These are phyloP conservation scores for Kodamaea laetipori DNA, from an alignment of 805 yeast genomes.

Conservation along the genomic window DNA sequence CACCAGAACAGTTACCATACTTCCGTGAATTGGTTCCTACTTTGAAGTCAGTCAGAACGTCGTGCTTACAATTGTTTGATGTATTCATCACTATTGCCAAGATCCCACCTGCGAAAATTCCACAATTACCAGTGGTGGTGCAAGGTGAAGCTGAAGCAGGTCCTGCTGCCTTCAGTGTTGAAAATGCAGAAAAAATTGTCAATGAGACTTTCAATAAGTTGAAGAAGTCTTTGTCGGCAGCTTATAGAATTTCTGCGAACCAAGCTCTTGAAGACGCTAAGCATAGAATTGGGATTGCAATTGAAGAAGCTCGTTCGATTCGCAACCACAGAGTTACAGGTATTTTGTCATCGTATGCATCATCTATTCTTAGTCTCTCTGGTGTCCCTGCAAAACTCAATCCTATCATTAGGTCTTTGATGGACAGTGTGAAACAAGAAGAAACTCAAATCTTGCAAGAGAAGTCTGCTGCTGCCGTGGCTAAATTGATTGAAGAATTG, in stretches of 20 bases:
- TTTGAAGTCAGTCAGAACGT: conserved; percentile 79
- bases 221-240: conserved; percentile 61
- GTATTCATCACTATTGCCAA: conserved; percentile 78
- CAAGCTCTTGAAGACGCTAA: conserved; percentile 79
- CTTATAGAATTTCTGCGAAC: conserved; percentile 67
- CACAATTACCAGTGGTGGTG: conserved; percentile 83
- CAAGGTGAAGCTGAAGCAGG: conserved; percentile 96
- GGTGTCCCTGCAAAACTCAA: conserved; percentile 86
- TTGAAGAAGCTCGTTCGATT: conserved; percentile 64
- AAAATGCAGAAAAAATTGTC: conserved; percentile 69
- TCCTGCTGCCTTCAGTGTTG: conserved; percentile 84
- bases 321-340: conserved; percentile 53
- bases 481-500: conserved; percentile 63
- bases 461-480: conserved; percentile 69
- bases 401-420: conserved; percentile 82
- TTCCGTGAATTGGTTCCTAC: conserved; percentile 87
- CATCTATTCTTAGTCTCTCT: conserved; percentile 63
- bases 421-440: conserved; percentile 89
- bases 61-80: conserved; percentile 78
- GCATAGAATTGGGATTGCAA: conserved; percentile 63
- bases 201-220: conserved; percentile 67
- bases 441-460: conserved; percentile 64
- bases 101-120: conserved; percentile 67
- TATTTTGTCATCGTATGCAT: conserved; percentile 73
- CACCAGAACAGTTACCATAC: conserved; percentile 50